Conservation (phyloP, 2,329 filamentous ascomycete species). For the Rugonectria rugulosa region DNA sequence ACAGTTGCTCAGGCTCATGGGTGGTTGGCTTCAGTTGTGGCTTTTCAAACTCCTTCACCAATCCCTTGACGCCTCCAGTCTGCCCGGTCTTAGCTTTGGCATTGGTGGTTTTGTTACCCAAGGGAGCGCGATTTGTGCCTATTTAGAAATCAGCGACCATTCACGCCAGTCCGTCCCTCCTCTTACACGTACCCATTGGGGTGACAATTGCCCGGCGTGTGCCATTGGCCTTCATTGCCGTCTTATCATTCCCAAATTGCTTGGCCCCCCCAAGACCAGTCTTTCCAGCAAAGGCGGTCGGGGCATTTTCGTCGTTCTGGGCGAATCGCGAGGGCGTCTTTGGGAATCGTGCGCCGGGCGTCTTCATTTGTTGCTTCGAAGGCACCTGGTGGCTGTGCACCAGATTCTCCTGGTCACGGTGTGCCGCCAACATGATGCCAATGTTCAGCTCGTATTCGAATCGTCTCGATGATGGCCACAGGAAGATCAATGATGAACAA, state of each 20-base stretch:
- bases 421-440: constrained; percentile 73
- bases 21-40: constrained; percentile 67
- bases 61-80: constrained; percentile 68
- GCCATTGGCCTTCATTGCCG: constrained; percentile 54
- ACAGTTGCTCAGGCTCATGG: constrained; percentile 66
- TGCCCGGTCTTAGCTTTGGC: constrained; percentile 78
- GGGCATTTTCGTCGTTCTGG: constrained; percentile 84
- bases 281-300: constrained; percentile 48
- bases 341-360: constrained; percentile 75
- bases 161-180: not conserved
- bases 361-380: constrained; percentile 82
- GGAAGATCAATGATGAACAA: constrained; percentile 13
- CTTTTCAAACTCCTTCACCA: constrained; percentile 67
- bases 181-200: constrained; percentile 72
- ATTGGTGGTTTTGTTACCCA: constrained; percentile 97
- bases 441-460: not conserved
- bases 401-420: constrained; percentile 88
- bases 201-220: constrained; percentile 72
- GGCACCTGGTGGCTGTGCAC: constrained; percentile 77
- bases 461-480: constrained; percentile 16
- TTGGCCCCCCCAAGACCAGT: constrained; percentile 58
- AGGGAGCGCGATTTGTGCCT: constrained; percentile 71
- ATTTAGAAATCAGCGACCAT: constrained; percentile 17
- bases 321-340: constrained; percentile 84
- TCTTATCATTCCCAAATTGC: constrained; percentile 61